Evolutionary conservation across 257 asterid genomes (phyloP), one percentile per base, ranked within the genome.

Genomic region (Scutellaria galericulata): DNA sequence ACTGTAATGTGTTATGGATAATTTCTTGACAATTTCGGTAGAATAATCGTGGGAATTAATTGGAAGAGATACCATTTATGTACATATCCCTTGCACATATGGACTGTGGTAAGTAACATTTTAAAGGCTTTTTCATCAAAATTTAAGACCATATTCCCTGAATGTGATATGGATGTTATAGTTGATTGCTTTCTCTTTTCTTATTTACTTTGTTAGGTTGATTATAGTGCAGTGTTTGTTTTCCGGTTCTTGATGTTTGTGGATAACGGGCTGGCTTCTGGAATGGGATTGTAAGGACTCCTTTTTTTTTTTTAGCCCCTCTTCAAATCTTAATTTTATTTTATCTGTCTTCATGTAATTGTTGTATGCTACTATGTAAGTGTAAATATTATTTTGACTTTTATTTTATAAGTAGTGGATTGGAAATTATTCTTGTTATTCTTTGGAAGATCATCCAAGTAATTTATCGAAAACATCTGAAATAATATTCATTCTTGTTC

Each of bases 161-260:
- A 44, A 72, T 77, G 75, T 52, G 70, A 31, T 65, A 2, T 31
- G 37, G 37, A 31, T 75, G 13, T 51, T 22, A 14, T 42, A 51
- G 50, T 10, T 40, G 37, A 31, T 31, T 73, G 14, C 15, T 45
- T 4, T 37, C 7, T 48, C 9, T 75, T 71, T 45, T 74, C 7
- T 47, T 60, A 59, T 69, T 73, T 42, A 57, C 31, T 71, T 75
- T 77, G 64, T 41, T 79, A 95, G 99, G 99, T 88, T 72, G 98
- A 94, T 79, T 94, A 94, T 70, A 84, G 93, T 1, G 20, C 88
- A 2, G 98, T 94, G 77, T 94, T 91, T 68, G 75, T 91, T 62
- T 89, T 94, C 81, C 93, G 98, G 79, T 86, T 91, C 72, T 83
- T 94, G 93, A 94, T 94, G 98, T 94, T 94, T 75, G 86, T 89